Percentiles rank a stretch among this genome's conserved stretches.
Conservation (phyloP, 768 basidiomycete species). For the Mycena vitilis region DNA sequence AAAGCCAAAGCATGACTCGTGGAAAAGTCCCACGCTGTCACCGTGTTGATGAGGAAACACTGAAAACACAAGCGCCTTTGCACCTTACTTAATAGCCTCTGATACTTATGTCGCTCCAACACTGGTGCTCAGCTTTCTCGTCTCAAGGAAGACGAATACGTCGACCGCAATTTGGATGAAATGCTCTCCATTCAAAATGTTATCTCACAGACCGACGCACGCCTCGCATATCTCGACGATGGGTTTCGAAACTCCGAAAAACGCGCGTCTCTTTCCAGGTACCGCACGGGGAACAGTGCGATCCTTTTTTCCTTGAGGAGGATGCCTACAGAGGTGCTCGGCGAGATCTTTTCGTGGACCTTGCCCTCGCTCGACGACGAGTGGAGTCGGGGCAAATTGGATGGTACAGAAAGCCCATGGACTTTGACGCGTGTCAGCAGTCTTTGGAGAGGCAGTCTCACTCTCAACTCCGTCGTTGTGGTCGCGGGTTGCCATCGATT, state of each 20-base stretch:
- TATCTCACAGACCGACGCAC: neutral
- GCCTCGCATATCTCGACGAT: conserved; percentile 11
- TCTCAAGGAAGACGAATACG: no score
- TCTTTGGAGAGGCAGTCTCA: conserved; percentile 12
- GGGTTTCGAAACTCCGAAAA: conserved; percentile 2
- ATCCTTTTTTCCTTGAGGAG: conserved; percentile 10
- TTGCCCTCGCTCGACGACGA: neutral
- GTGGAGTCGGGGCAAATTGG: neutral
- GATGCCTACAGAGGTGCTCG: conserved; percentile 14
- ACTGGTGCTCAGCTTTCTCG: no score
- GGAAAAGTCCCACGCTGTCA: no score
- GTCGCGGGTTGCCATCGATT: conserved; percentile 2
- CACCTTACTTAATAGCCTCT: no score
- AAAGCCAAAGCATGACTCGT: no score
- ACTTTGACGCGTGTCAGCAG: neutral
- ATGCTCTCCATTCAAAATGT: neutral
- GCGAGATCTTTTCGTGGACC: conserved; percentile 11
- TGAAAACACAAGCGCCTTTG: no score
- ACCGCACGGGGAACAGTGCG: neutral
- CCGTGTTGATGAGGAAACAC: no score
- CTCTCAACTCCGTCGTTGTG: conserved; percentile 15
- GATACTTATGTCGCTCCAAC: no score
- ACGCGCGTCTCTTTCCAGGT: neutral
- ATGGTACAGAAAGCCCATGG: conserved; percentile 11
- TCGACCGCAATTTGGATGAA: no score